phyloP scores from a whole-genome alignment of 2,329 filamentous ascomycete species.

The Fusarium siculi region DNA sequence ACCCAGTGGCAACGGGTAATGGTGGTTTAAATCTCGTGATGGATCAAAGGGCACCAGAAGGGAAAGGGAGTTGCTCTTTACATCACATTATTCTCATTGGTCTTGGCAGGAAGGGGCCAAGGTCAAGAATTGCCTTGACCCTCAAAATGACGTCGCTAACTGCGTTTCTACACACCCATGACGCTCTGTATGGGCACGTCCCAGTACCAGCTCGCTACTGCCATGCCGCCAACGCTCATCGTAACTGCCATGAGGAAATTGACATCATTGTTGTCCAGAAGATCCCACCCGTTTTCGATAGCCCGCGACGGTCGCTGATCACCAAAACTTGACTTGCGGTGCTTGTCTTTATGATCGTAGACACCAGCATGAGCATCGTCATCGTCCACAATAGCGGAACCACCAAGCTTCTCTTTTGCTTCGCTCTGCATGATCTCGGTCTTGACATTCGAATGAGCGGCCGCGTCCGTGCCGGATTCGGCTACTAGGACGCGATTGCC shows the following conservation, averaged over 20 bases:
- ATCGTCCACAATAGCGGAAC: constrained; percentile 49
- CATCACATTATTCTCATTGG: constrained; percentile 32
- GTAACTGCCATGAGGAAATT: constrained; percentile 89
- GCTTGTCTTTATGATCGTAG: constrained; percentile 62
- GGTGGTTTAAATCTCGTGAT: constrained; percentile 30
- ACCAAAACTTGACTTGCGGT: constrained; percentile 63
- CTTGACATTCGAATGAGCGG: constrained; percentile 50
- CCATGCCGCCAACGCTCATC: constrained; percentile 85
- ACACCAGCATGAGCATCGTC: constrained; percentile 53
- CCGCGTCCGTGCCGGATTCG: constrained; percentile 40
- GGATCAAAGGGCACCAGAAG: constrained; percentile 10
- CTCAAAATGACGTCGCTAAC: constrained; percentile 40
- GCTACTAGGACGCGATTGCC: constrained; percentile 69
- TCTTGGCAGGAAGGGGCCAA: constrained; percentile 29
- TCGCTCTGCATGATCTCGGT: constrained; percentile 56
- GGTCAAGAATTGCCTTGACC: constrained; percentile 12
- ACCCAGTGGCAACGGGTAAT: constrained; percentile 33
- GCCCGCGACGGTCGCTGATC: constrained; percentile 69
- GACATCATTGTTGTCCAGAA: constrained; percentile 95
- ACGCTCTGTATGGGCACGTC: constrained; percentile 61
- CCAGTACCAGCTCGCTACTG: constrained; percentile 70
- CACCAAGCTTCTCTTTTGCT: constrained; percentile 52
- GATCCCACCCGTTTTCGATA: constrained; percentile 73
- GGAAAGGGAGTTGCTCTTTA: constrained; percentile 15
- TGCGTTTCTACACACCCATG: constrained; percentile 44